These are phyloP conservation scores for Pyricularia sp. DNA, from an alignment of 2,329 filamentous ascomycete species.

Conservation along the genomic window DNA sequence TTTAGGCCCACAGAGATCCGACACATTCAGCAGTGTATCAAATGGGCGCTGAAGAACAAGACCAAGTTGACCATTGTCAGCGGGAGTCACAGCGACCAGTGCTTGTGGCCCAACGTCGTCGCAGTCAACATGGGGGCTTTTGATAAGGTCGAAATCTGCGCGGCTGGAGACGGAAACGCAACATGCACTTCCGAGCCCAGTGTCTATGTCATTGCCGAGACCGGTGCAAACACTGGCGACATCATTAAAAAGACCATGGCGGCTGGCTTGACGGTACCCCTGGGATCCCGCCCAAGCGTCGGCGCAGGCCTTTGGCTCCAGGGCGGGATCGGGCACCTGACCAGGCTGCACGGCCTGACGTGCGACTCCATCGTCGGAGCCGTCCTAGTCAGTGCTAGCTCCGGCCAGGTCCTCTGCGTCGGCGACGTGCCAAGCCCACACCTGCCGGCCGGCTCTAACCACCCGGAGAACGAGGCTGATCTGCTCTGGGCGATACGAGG, in stretches of 20 bases:
- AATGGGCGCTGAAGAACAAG: conserved; percentile 37
- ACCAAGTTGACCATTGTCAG: conserved; percentile 36
- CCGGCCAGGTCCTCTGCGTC: conserved; percentile 32
- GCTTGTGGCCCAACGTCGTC: conserved; percentile 36
- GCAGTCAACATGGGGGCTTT: conserved; percentile 47
- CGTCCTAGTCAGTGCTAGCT: conserved; percentile 38
- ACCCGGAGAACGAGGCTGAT: conserved; percentile 33
- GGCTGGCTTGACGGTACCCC: conserved; percentile 38
- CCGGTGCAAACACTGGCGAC: conserved; percentile 43
- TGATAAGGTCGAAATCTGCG: conserved; percentile 31
- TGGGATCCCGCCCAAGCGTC: conserved; percentile 49
- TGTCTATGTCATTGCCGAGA: conserved; percentile 33
- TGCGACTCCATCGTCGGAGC: conserved; percentile 49
- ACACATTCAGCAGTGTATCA: conserved; percentile 41
- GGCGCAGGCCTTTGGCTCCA: conserved; percentile 51
- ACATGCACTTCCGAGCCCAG: conserved; percentile 8
- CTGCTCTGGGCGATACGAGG: conserved; percentile 46
- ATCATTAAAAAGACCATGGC: conserved; percentile 34
- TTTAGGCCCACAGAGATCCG: conserved; percentile 29
- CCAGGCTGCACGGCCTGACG: conserved; percentile 39
- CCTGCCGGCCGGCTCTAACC: conserved; percentile 24
- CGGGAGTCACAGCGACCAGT: conserved; percentile 48
- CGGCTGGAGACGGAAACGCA: not conserved
- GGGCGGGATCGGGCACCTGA: conserved; percentile 50
- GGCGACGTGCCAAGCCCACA: conserved; percentile 36